Conservation (phyloP, 164 flowering plant genomes). For the Vitis vinifera region ASM3070453v1 NC_081808.1:15476001-15476500, state of each 20-base stretch:
- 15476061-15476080: too few relatives aligned
- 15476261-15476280: conserved; percentile 85
- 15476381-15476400: conserved; percentile 89
- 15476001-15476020: conserved; percentile 30
- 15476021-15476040: conserved; percentile 15
- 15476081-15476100: too few relatives aligned
- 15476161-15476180: conserved; percentile 89
- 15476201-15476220: conserved; percentile 87
- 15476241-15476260: conserved; percentile 72
- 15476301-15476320: conserved; percentile 80
- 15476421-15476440: conserved; percentile 68
- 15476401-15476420: conserved; percentile 60
- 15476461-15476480: conserved; percentile 77
- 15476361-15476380: conserved; percentile 62
- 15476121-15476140: conserved; percentile 59
- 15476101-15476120: not conserved
- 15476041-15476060: conserved; percentile 10
- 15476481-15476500: conserved; percentile 72
- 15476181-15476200: conserved; percentile 68
- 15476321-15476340: conserved; percentile 81
- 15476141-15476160: conserved; percentile 97
- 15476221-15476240: conserved; percentile 68
- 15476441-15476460: conserved; percentile 69
- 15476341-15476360: conserved; percentile 61
- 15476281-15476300: conserved; percentile 87